Conservation (phyloP, 139 green algal species). For the Volvox africanus region DNA sequence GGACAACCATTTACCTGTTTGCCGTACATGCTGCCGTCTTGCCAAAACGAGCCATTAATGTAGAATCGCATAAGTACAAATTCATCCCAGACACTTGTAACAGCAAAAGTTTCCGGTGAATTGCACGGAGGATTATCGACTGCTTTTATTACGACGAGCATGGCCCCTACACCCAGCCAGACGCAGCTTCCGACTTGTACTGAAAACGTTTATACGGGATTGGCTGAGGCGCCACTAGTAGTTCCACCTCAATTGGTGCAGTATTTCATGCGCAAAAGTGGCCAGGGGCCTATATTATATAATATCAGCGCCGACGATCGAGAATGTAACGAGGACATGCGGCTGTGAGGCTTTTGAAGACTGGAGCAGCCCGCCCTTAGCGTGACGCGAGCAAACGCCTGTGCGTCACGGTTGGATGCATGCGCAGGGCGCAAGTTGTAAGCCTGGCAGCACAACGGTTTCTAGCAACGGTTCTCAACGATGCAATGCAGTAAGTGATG, state of each 20-base stretch:
- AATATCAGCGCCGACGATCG: slow-evolving; percentile 27
- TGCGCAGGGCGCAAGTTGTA: slow-evolving; percentile 28
- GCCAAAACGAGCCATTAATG: too few species aligned
- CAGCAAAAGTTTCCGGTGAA: too few species aligned
- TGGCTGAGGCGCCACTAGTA: slow-evolving; percentile 23
- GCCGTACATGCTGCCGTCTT: too few species aligned
- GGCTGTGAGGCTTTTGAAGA: slow-evolving; percentile 13
- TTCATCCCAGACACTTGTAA: too few species aligned
- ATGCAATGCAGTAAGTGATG: slow-evolving; percentile 31
- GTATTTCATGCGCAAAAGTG: slow-evolving; percentile 39
- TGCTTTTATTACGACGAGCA: not conserved
- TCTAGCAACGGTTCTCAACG: slow-evolving; percentile 11
- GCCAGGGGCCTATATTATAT: slow-evolving; percentile 21
- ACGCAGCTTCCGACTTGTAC: not conserved
- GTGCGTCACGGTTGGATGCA: too few species aligned
- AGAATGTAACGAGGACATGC: slow-evolving; percentile 47
- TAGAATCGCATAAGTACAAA: too few species aligned
- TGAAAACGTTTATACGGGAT: slow-evolving; percentile 16
- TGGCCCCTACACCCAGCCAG: not conserved
- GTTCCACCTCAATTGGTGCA: slow-evolving; percentile 36
- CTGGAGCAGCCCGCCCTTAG: not conserved
- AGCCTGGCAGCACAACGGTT: slow-evolving; percentile 35
- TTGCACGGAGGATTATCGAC: too few species aligned
- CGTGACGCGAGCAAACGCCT: not conserved
- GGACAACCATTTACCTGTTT: too few species aligned